Conservation (phyloP, 2,329 filamentous ascomycete genomes). For the Fulvia fulva region DNA sequence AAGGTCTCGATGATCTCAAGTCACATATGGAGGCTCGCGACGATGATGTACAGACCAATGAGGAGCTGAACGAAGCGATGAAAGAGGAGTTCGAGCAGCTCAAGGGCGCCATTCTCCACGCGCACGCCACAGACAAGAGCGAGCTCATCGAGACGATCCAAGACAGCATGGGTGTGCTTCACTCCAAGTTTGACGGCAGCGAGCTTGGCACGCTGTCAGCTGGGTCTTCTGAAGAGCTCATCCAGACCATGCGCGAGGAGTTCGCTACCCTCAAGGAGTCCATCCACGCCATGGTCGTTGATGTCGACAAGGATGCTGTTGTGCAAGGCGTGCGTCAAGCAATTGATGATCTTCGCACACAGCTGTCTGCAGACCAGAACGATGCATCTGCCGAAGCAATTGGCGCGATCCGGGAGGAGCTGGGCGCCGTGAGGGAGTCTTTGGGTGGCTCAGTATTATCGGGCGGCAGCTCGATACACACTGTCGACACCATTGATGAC, state of each 20-base stretch:
- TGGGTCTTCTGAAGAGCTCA: constrained; percentile 42
- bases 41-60: constrained; percentile 29
- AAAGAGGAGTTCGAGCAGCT: constrained; percentile 79
- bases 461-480: constrained; percentile 24
- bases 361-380: constrained; percentile 38
- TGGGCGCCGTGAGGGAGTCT: constrained; percentile 43
- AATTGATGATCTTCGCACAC: constrained; percentile 41
- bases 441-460: constrained; percentile 42
- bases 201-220: constrained; percentile 28
- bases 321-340: constrained; percentile 60
- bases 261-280: constrained; percentile 59
- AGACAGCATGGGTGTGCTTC: constrained; percentile 47
- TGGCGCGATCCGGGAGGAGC: constrained; percentile 41
- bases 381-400: constrained; percentile 40
- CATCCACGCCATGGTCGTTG: constrained; percentile 49
- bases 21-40: constrained; percentile 21
- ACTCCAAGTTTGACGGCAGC: constrained; percentile 41
- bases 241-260: constrained; percentile 54
- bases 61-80: constrained; percentile 63
- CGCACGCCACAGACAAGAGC: constrained; percentile 54
- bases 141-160: constrained; percentile 60
- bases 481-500: constrained; percentile 26
- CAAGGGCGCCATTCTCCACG: constrained; percentile 67
- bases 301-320: constrained; percentile 55
- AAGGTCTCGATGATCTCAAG: constrained; percentile 32